Evolutionary conservation across 148 eudicot genomes (phyloP).

Genomic region (Amaranthus hypochondriacus): DNA sequence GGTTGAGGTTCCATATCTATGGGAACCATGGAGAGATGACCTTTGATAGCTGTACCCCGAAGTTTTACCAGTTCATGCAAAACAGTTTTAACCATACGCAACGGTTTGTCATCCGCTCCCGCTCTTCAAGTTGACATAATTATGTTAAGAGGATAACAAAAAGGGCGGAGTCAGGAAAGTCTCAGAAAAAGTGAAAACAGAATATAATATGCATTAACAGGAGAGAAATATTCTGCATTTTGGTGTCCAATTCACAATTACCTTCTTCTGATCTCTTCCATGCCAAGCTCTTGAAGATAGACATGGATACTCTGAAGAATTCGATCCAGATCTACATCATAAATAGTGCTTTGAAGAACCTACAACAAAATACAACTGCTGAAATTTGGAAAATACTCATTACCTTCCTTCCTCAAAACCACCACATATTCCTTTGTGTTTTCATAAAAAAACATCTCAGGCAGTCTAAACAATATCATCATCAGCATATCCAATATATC

Average conservation of each 20-base stretch:
- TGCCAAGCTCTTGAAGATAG: slow-evolving; percentile 90
- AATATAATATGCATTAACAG: background rate
- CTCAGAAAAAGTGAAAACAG: background rate
- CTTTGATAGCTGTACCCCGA: slow-evolving; percentile 93
- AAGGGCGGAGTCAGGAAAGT: background rate
- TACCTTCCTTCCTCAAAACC: background rate
- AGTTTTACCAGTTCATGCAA: slow-evolving; percentile 98
- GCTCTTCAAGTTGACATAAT: slow-evolving; percentile 46
- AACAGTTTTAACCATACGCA: slow-evolving; percentile 98
- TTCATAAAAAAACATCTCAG: too few relatives aligned
- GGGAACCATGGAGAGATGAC: slow-evolving; percentile 97
- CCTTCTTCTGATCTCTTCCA: slow-evolving; percentile 99
- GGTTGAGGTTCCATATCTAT: slow-evolving; percentile 97
- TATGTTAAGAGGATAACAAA: background rate
- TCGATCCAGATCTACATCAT: slow-evolving; percentile 92
- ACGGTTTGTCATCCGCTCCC: slow-evolving; percentile 97
- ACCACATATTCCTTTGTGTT: background rate
- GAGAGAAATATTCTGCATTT: background rate
- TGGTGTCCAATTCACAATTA: slow-evolving; percentile 17
- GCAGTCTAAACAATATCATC: too few relatives aligned
- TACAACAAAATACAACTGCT: slow-evolving; percentile 23
- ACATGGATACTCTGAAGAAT: slow-evolving; percentile 94
- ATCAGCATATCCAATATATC: too few relatives aligned
- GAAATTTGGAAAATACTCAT: background rate
- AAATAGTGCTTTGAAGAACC: slow-evolving; percentile 95